A percentile compares a stretch with the other conserved stretches of the same genome.
Evolutionary conservation across 192 early-diverging fungal genomes (phyloP).

Genomic region (Podila horticola): DNA sequence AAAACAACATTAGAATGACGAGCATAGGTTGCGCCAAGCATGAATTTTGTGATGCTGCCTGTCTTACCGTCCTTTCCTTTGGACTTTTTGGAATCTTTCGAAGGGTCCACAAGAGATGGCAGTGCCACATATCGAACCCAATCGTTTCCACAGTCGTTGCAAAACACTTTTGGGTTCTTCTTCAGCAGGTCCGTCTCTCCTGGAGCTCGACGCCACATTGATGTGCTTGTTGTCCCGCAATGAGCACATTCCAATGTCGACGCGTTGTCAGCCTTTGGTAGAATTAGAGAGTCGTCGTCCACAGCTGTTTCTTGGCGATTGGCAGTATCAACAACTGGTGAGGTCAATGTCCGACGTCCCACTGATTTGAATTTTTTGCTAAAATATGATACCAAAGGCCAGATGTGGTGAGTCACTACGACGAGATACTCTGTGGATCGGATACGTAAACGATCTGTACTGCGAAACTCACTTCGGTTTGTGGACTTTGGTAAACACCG

Average conservation of each 20-base stretch:
- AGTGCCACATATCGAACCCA: constrained; percentile 67
- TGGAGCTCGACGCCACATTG: constrained; percentile 51
- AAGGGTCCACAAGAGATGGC: constrained; percentile 33
- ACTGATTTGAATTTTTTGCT: constrained; percentile 60
- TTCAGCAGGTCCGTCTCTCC: constrained; percentile 54
- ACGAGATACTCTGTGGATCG: too few relatives aligned
- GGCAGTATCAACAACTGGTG: constrained; percentile 23
- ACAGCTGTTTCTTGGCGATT: constrained; percentile 21
- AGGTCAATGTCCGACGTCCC: constrained; percentile 26
- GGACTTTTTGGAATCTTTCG: constrained; percentile 28
- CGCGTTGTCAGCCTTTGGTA: constrained; percentile 29
- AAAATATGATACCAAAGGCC: background rate
- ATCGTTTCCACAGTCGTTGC: constrained; percentile 64
- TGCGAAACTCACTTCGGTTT: constrained; percentile 59
- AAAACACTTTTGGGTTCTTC: constrained; percentile 53
- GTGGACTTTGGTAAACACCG: constrained; percentile 66
- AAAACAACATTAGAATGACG: too few relatives aligned
- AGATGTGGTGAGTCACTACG: too few relatives aligned
- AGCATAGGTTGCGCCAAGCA: too few relatives aligned
- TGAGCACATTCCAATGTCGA: constrained; percentile 51
- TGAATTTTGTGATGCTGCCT: background rate
- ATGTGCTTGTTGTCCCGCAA: constrained; percentile 47
- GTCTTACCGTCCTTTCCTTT: constrained; percentile 17
- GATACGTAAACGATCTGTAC: background rate
- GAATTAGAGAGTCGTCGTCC: constrained; percentile 46